These are phyloP conservation scores for Podaxis rugospora DNA, from an alignment of 768 basidiomycete genomes.

Conservation along the genomic window DNA sequence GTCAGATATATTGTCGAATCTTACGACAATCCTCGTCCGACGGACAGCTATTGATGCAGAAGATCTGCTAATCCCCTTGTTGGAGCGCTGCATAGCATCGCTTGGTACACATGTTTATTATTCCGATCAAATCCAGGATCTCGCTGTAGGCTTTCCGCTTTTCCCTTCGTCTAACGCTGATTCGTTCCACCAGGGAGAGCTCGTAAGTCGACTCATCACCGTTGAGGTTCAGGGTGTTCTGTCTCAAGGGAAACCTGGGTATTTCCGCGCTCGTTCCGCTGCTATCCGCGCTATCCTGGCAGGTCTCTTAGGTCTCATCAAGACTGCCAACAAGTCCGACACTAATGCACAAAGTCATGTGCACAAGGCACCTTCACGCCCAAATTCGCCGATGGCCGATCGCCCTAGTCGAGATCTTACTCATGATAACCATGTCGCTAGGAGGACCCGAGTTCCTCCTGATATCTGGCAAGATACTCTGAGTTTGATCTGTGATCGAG, in stretches of 20 bases:
- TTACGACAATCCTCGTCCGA: conserved; percentile 71
- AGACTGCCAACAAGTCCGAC: conserved; percentile 52
- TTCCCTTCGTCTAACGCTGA: background rate
- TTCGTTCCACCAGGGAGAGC: conserved; percentile 49
- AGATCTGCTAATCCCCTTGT: conserved; percentile 59
- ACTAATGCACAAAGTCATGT: conserved; percentile 11
- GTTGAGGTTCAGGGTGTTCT: conserved; percentile 63
- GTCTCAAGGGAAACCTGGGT: conserved; percentile 28
- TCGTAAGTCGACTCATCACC: conserved; percentile 68
- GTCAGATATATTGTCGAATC: conserved; percentile 79
- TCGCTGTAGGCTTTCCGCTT: conserved; percentile 45
- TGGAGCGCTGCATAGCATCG: conserved; percentile 78
- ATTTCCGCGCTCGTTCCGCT: conserved; percentile 43
- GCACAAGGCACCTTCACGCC: conserved; percentile 2
- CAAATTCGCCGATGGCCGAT: conserved; percentile 22
- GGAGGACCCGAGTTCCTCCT: conserved; percentile 65
- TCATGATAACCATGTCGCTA: conserved; percentile 35
- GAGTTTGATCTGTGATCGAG: conserved; percentile 75
- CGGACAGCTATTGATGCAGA: conserved; percentile 55
- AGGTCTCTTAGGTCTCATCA: conserved; percentile 66
- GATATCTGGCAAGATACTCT: conserved; percentile 92
- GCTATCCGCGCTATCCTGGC: conserved; percentile 70
- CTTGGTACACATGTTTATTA: conserved; percentile 92
- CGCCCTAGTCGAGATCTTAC: conserved; percentile 24
- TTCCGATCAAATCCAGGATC: conserved; percentile 92